These are phyloP conservation scores for Ampelomyces quisqualis DNA, from an alignment of 2,329 filamentous ascomycete species.

Conservation along the genomic window DNA sequence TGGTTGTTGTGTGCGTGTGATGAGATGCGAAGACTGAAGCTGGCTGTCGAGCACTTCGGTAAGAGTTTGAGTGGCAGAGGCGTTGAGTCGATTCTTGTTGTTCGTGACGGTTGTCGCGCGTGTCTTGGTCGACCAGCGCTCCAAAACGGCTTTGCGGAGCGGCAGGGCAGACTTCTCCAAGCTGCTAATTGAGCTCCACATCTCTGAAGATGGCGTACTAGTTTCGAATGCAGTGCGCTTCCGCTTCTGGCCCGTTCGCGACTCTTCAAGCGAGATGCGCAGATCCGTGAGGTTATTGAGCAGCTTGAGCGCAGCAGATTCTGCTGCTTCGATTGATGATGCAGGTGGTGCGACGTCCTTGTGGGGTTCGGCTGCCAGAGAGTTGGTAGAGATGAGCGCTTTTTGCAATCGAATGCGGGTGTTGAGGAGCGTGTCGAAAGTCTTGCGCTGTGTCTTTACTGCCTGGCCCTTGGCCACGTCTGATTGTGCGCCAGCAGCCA, in stretches of 20 bases:
- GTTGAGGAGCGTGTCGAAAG: constrained; percentile 87
- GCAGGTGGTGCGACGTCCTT: constrained; percentile 46
- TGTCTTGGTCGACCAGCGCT: constrained; percentile 88
- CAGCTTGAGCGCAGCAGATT: constrained; percentile 79
- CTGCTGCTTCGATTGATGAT: constrained; percentile 68
- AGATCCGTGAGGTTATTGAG: constrained; percentile 78
- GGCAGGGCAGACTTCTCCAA: constrained; percentile 62
- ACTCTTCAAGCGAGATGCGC: constrained; percentile 60
- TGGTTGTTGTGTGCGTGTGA: constrained; percentile 68
- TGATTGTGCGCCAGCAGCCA: constrained; percentile 67
- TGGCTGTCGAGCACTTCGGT: constrained; percentile 69
- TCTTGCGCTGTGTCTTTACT: constrained; percentile 79
- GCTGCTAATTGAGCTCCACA: constrained; percentile 71
- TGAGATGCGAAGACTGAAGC: constrained; percentile 66
- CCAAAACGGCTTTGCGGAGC: constrained; percentile 70
- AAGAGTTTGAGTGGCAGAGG: constrained; percentile 61
- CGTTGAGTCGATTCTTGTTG: constrained; percentile 59
- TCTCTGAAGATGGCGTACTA: constrained; percentile 61
- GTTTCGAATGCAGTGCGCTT: constrained; percentile 54
- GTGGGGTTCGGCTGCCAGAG: constrained; percentile 42
- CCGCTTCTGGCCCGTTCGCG: constrained; percentile 60
- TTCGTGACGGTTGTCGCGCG: constrained; percentile 59
- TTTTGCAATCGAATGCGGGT: constrained; percentile 92
- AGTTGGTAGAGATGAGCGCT: constrained; percentile 78
- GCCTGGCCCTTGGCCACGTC: constrained; percentile 84